Conservation (phyloP, 176 grass and related monocot genomes). For the Lolium rigidum region DNA sequence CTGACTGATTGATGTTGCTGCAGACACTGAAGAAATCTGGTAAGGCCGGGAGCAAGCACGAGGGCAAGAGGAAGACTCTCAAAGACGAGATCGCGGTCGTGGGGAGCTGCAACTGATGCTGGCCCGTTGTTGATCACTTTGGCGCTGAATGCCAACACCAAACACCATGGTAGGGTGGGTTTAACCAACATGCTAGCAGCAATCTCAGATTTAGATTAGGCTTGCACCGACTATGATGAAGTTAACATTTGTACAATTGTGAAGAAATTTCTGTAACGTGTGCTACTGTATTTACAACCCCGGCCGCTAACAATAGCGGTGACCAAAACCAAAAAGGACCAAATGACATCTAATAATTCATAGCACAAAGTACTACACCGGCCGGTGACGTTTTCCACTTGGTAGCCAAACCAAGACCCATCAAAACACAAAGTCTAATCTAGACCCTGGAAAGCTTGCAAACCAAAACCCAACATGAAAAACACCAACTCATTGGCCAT, state of each 20-base stretch:
- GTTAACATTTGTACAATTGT: background rate
- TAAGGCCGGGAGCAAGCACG: conserved; percentile 38
- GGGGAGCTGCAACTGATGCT: conserved; percentile 50
- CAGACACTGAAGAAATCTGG: conserved; percentile 46
- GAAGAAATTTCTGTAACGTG: background rate
- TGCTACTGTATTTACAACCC: background rate
- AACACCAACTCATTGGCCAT: too few relatives aligned
- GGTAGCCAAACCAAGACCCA: too few relatives aligned
- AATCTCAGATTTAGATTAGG: background rate
- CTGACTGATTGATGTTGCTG: background rate
- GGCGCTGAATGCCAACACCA: background rate
- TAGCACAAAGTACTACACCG: background rate
- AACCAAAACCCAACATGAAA: too few relatives aligned
- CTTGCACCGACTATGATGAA: background rate
- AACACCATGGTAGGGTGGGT: background rate
- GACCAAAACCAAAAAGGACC: too few relatives aligned
- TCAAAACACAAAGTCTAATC: too few relatives aligned
- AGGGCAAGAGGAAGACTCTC: conserved; percentile 45
- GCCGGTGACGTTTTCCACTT: too few relatives aligned
- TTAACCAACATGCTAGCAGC: background rate
- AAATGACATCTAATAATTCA: background rate
- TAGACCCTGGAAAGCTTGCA: too few relatives aligned
- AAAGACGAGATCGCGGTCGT: conserved; percentile 48
- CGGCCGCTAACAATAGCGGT: too few relatives aligned
- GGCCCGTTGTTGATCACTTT: background rate